Percentiles rank a stretch among this genome's conserved stretches.
phyloP scores from a whole-genome alignment of 106 monocot species.

The Agapanthus africanus region DNA sequence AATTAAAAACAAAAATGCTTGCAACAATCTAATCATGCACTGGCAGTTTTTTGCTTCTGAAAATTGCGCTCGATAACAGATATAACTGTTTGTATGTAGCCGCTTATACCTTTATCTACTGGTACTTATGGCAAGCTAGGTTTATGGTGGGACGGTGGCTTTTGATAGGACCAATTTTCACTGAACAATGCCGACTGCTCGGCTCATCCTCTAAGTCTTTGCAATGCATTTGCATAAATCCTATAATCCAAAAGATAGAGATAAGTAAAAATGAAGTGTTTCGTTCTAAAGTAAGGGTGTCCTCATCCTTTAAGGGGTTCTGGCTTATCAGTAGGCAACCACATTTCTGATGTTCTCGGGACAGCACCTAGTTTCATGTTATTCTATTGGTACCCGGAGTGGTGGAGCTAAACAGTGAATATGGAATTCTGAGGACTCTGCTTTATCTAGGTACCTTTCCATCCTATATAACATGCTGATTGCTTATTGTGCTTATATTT shows the following conservation, averaged over 20 bases:
- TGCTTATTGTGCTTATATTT: not conserved
- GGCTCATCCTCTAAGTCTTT: constrained; percentile 16
- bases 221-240: constrained; percentile 9
- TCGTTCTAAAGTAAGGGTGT: constrained; percentile 10
- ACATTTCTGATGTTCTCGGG: constrained; percentile 12
- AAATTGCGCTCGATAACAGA: not conserved
- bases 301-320: no score
- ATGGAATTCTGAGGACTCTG: constrained; percentile 22
- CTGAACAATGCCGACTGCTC: constrained; percentile 9
- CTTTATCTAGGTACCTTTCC: constrained; percentile 33
- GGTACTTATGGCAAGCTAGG: constrained; percentile 27
- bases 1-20: not conserved
- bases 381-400: constrained; percentile 29
- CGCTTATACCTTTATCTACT: not conserved
- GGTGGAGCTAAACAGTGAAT: constrained; percentile 31
- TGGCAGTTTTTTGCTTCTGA: not conserved
- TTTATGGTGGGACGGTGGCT: constrained; percentile 23
- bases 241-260: constrained; percentile 14
- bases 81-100: not conserved
- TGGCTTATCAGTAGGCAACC: constrained; percentile 11
- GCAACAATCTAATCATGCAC: not conserved
- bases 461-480: not conserved
- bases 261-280: constrained; percentile 7
- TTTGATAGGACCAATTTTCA: no score
- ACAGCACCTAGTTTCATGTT: constrained; percentile 24